phyloP scores from a whole-genome alignment of 768 basidiomycete species.

The Boletus rufocinnamomeus region DNA sequence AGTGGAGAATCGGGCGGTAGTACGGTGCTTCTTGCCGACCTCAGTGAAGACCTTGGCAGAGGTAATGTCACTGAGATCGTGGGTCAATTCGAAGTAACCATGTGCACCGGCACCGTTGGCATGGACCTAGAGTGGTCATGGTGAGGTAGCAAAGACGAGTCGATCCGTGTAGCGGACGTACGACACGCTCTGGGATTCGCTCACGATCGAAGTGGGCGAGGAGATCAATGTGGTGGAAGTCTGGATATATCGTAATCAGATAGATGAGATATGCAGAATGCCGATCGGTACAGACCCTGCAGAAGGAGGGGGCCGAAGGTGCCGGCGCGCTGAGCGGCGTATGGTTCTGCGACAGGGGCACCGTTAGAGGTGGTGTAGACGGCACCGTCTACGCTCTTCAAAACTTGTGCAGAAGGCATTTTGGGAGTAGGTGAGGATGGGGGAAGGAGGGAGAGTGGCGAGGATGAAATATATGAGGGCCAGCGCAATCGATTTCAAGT shows the following conservation, averaged over 20 bases:
- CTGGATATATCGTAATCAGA: constrained; percentile 40
- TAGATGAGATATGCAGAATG: not conserved
- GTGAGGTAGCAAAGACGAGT: constrained; percentile 20
- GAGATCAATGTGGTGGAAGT: constrained; percentile 87
- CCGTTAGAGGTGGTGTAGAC: constrained; percentile 88
- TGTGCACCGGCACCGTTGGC: constrained; percentile 94
- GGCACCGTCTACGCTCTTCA: constrained; percentile 53
- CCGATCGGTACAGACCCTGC: constrained; percentile 58
- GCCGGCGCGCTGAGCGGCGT: constrained; percentile 77
- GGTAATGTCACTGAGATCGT: constrained; percentile 81
- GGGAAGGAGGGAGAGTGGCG: not conserved
- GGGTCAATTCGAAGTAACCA: constrained; percentile 89
- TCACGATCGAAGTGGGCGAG: constrained; percentile 94
- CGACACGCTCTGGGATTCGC: constrained; percentile 94
- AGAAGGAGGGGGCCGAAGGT: constrained; percentile 79
- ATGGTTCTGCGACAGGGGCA: constrained; percentile 73
- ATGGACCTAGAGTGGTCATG: constrained; percentile 60
- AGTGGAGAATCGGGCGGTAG: constrained; percentile 90
- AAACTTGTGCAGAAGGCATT: constrained; percentile 72
- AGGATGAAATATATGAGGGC: constrained; percentile 15
- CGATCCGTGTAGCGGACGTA: constrained; percentile 36
- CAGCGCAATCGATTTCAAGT: constrained; percentile 23
- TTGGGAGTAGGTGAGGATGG: constrained; percentile 5
- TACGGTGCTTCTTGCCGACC: constrained; percentile 65
- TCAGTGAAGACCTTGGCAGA: constrained; percentile 66